phyloP scores from a whole-genome alignment of 164 flowering plant species.

The Nelumbo lutea region DNA sequence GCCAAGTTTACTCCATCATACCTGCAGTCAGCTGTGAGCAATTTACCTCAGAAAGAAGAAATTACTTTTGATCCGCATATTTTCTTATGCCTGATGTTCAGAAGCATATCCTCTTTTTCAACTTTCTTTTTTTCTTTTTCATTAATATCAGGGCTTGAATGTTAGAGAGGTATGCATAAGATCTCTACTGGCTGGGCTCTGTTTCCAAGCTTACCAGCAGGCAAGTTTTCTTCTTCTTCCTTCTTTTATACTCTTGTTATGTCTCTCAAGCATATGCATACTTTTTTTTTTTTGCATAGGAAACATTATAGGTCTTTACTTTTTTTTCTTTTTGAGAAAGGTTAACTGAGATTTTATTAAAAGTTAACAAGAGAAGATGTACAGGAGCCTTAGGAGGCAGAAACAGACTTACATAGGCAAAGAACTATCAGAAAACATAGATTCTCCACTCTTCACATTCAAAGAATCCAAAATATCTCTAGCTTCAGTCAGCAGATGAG shows the following conservation, averaged over 20 bases:
- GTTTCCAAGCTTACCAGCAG: slow-evolving; percentile 99
- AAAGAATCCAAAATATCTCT: too few relatives aligned
- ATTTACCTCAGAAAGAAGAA: neutral
- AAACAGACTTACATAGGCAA: too few relatives aligned
- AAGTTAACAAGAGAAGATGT: too few relatives aligned
- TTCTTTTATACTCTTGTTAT: slow-evolving; percentile 1
- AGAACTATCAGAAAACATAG: too few relatives aligned
- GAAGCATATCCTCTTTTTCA: too few relatives aligned
- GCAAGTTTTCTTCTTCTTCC: slow-evolving; percentile 24
- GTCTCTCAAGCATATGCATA: neutral
- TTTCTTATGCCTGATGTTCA: too few relatives aligned
- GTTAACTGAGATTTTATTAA: too few relatives aligned
- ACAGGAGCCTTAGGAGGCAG: too few relatives aligned
- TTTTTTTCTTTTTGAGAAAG: too few relatives aligned
- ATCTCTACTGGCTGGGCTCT: slow-evolving; percentile 77
- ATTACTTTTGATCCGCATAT: neutral
- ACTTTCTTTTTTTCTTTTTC: neutral
- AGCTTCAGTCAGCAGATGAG: too few relatives aligned
- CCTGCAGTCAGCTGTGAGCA: slow-evolving; percentile 59
- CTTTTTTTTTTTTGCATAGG: neutral
- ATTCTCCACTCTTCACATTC: too few relatives aligned
- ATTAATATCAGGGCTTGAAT: slow-evolving; percentile 59
- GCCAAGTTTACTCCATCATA: slow-evolving; percentile 61
- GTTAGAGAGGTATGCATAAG: slow-evolving; percentile 46
- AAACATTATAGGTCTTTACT: too few relatives aligned